phyloP scores from a whole-genome alignment of 2,329 filamentous ascomycete species.

The Pseudogymnoascus verrucosus region DNA sequence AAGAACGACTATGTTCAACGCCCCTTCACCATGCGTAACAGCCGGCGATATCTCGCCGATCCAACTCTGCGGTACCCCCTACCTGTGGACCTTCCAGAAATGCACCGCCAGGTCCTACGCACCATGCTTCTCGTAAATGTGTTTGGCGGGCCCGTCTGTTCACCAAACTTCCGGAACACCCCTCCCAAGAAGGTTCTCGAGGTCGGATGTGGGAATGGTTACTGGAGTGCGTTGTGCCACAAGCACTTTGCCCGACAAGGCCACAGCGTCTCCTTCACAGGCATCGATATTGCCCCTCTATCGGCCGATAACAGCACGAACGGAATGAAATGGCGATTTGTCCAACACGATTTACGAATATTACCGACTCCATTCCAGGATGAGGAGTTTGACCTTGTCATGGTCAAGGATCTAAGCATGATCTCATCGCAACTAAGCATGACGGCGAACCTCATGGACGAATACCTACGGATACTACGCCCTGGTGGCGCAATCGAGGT shows the following conservation, averaged over 20 bases:
- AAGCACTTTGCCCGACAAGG: slow-evolving; percentile 66
- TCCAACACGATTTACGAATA: slow-evolving; percentile 76
- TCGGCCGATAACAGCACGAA: slow-evolving; percentile 55
- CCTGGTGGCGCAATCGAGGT: slow-evolving; percentile 76
- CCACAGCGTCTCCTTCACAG: slow-evolving; percentile 67
- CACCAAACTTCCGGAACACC: slow-evolving; percentile 54
- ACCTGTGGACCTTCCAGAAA: slow-evolving; percentile 77
- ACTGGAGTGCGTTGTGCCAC: slow-evolving; percentile 87
- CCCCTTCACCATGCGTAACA: slow-evolving; percentile 66
- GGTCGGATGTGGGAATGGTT: slow-evolving; percentile 76
- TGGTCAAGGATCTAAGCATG: slow-evolving; percentile 76
- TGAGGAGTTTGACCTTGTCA: slow-evolving; percentile 77
- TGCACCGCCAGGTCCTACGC: slow-evolving; percentile 78
- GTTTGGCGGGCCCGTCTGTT: slow-evolving; percentile 73
- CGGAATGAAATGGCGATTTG: slow-evolving; percentile 80
- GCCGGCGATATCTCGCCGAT: slow-evolving; percentile 76
- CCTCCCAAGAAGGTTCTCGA: slow-evolving; percentile 75
- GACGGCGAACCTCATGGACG: slow-evolving; percentile 52
- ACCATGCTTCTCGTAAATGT: slow-evolving; percentile 75
- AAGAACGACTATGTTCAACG: slow-evolving; percentile 21
- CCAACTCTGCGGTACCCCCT: slow-evolving; percentile 68
- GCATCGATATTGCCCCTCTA: slow-evolving; percentile 71
- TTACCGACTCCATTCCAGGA: slow-evolving; percentile 70
- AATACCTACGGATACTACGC: slow-evolving; percentile 67
- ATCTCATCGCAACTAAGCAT: slow-evolving; percentile 49